Evolutionary conservation across 441 rosid species (phyloP), one percentile per base, ranked within the genome.

Genomic region (Brassica balearica): DNA sequence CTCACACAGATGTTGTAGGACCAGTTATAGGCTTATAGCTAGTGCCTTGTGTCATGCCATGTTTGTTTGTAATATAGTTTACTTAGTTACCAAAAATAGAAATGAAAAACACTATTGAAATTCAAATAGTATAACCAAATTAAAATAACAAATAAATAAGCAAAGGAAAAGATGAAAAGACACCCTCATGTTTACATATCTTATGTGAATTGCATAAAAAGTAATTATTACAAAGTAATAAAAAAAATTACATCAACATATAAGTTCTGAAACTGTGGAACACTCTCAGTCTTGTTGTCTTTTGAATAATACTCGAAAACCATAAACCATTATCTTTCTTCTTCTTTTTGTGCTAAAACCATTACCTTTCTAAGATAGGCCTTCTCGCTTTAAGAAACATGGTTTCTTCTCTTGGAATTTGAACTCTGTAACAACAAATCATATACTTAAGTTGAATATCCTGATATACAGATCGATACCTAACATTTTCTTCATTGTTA

Each of bases 391-490:
- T 66, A 79, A 55, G 71, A 69, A 58, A 65, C 79, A 70, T 12
- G 27, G 76, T 48, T 75, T 70, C 83, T 75, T 60, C 83, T 75
- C 73, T 71, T 75, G 51, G 80, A 75, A 65, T 15, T 71, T 17
- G 80, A 65, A 53, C 75, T 75, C 83, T 80, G 76, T 43, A 71
- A 70, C 9, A 69, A 58, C 3, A 59, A 27, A 55, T 53, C 46
- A 79, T 23, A 12, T 12, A 19, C 23, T 11, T 51, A 5, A 62
- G 53, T 11, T 1, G 8, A 41, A 41, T 41, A 29, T 65, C 27
- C 65, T 25, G 60, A 71, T 23, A 71, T 15, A 29, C 1, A 64
- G 14, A 69, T 23, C 22, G 6, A 77, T 27, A 60, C 65, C 8
- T 60, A 60, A 60, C 65, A 60, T 23, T 60, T 60, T 14, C 23